These are phyloP conservation scores for Penicillium sclerotiorum DNA, from an alignment of 2,329 filamentous ascomycete genomes.

Conservation along the genomic window DNA sequence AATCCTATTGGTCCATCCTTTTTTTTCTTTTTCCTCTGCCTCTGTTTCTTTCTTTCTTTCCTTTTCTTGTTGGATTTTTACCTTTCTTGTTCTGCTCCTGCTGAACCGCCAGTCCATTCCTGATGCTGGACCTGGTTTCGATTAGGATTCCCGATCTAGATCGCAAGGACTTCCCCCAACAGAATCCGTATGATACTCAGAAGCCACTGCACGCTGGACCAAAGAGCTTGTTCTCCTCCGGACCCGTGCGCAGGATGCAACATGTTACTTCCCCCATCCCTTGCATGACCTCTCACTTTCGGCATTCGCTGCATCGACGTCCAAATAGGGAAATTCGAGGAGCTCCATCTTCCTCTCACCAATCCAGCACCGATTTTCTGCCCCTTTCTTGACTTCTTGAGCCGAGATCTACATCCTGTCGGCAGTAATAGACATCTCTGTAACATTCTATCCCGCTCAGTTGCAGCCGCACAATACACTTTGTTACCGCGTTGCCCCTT, in stretches of 20 bases:
- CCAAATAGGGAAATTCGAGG: constrained; percentile 14
- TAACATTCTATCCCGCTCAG: background rate
- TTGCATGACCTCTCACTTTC: constrained; percentile 21
- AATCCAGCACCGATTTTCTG: background rate
- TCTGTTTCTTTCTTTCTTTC: no score
- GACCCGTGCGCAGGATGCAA: constrained; percentile 19
- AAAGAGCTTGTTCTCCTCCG: background rate
- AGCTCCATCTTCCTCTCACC: background rate
- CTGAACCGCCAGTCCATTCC: no score
- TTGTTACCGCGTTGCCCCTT: constrained; percentile 13
- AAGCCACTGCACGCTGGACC: constrained; percentile 2
- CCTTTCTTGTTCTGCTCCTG: no score
- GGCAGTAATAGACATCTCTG: background rate
- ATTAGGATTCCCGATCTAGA: background rate
- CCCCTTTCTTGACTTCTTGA: no score
- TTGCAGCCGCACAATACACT: constrained; percentile 8
- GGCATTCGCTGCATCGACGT: constrained; percentile 2
- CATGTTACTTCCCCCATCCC: constrained; percentile 8
- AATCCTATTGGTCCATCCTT: no score
- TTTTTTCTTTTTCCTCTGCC: no score
- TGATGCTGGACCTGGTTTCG: no score
- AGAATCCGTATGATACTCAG: constrained; percentile 7
- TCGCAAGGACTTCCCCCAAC: background rate
- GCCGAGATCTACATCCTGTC: no score
- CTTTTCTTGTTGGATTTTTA: no score